phyloP scores from a whole-genome alignment of 768 basidiomycete species.

The Collybiopsis confluens region DNA sequence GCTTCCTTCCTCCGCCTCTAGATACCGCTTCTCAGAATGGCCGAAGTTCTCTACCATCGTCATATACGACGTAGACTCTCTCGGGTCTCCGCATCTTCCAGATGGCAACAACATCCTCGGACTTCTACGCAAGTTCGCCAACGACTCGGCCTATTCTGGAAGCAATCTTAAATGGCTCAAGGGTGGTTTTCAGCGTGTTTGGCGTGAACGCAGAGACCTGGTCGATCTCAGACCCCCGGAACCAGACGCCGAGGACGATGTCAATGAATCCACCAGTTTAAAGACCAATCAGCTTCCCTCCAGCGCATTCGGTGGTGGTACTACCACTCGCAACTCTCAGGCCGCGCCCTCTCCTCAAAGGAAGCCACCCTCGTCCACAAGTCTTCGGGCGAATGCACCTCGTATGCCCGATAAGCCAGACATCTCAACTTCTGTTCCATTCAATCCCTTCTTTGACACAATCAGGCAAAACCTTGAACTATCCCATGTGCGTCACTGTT shows the following conservation, averaged over 20 bases:
- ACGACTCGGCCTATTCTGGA: conserved; percentile 40
- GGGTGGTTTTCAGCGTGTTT: conserved; percentile 78
- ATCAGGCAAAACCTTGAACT: conserved; percentile 88
- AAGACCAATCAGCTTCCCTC: conserved; percentile 43
- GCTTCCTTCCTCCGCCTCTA: conserved; percentile 61
- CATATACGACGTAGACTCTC: conserved; percentile 83
- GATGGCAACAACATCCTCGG: conserved; percentile 69
- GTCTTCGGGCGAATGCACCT: conserved; percentile 2
- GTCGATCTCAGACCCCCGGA: conserved; percentile 46
- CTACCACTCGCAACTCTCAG: conserved; percentile 27
- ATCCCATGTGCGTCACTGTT: conserved; percentile 30
- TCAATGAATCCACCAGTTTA: neutral
- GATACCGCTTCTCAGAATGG: conserved; percentile 60
- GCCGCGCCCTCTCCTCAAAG: neutral
- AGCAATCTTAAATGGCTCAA: conserved; percentile 66
- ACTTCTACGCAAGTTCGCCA: conserved; percentile 70
- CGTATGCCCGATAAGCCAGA: conserved; percentile 11
- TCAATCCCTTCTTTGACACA: conserved; percentile 94
- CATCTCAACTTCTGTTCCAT: conserved; percentile 25
- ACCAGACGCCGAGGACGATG: conserved; percentile 49
- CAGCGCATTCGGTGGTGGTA: conserved; percentile 56
- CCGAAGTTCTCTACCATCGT: conserved; percentile 57
- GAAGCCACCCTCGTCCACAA: conserved; percentile 10
- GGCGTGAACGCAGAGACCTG: conserved; percentile 46
- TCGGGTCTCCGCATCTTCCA: conserved; percentile 28